These are phyloP conservation scores for Cubamyces sp. DNA, from an alignment of 768 basidiomycete species.

Conservation along the genomic window DNA sequence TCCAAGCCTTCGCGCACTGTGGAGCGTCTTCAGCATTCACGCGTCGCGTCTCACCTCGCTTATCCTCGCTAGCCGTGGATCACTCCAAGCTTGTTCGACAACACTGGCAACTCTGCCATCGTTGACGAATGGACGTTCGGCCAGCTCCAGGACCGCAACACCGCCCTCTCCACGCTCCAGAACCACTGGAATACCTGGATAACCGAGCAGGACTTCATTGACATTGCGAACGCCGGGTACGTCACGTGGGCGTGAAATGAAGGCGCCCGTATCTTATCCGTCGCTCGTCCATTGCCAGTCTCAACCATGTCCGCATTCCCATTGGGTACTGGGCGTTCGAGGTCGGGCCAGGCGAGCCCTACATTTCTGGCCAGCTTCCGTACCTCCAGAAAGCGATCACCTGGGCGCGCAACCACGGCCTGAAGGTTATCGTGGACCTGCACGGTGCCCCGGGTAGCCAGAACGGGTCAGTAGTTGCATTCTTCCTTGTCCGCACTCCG, in stretches of 20 bases:
- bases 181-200: conserved; percentile 80
- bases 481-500: neutral
- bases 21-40: neutral
- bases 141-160: conserved; percentile 54
- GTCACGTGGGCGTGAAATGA: conserved; percentile 30
- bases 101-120: conserved; percentile 58
- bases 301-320: conserved; percentile 83
- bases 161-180: conserved; percentile 54
- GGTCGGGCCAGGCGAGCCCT: conserved; percentile 76
- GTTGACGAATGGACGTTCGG: conserved; percentile 84
- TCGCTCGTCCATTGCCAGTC: conserved; percentile 35
- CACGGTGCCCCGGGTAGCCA: conserved; percentile 81
- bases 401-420: conserved; percentile 70
- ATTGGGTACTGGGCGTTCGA: conserved; percentile 94
- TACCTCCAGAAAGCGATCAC: conserved; percentile 67
- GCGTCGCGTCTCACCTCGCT: conserved; percentile 12
- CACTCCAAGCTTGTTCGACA: conserved; percentile 74
- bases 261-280: neutral
- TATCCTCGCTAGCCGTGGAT: conserved; percentile 65
- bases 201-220: conserved; percentile 76
- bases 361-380: conserved; percentile 73
- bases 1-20: neutral
- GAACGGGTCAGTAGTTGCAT: conserved; percentile 58
- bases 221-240: conserved; percentile 77
- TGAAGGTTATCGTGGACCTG: conserved; percentile 82